Percentiles rank a stretch among this genome's conserved stretches.
Evolutionary conservation across 805 yeast species (phyloP).

Genomic region (Kodamaea fukazawae): DNA sequence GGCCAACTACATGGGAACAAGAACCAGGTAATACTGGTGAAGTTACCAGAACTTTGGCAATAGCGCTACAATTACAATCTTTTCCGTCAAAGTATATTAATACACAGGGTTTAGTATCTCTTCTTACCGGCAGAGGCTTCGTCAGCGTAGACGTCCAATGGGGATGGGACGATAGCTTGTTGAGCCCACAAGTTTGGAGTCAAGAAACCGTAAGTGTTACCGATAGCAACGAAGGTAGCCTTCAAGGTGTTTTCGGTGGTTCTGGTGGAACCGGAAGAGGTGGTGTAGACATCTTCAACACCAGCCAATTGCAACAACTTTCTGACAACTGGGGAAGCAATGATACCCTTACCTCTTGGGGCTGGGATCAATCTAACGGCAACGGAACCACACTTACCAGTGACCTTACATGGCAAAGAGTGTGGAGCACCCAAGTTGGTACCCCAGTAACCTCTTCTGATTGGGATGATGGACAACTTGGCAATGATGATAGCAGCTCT

Average conservation of each 20-base stretch:
- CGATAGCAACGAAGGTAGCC: slow-evolving; percentile 99
- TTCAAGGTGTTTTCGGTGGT: slow-evolving; percentile 99
- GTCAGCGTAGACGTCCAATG: slow-evolving; percentile 91
- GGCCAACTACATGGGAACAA: too few species aligned
- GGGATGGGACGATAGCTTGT: slow-evolving; percentile 81
- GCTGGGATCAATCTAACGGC: slow-evolving; percentile 98
- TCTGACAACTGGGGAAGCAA: slow-evolving; percentile 99
- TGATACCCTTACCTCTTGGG: slow-evolving; percentile 99
- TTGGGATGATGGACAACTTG: slow-evolving; percentile 97
- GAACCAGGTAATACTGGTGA: too few species aligned
- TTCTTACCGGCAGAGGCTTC: slow-evolving; percentile 74
- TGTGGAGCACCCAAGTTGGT: slow-evolving; percentile 99
- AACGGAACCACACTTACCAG: slow-evolving; percentile 99
- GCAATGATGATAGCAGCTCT: slow-evolving; percentile 99
- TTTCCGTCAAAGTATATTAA: neutral
- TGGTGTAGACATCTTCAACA: slow-evolving; percentile 98
- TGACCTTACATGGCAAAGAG: slow-evolving; percentile 95
- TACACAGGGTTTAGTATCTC: slow-evolving; percentile 50
- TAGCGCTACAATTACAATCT: neutral
- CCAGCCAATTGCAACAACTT: slow-evolving; percentile 99
- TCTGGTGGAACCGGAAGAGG: slow-evolving; percentile 99
- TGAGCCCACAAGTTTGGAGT: slow-evolving; percentile 98
- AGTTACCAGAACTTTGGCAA: too few species aligned
- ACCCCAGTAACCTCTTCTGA: slow-evolving; percentile 99
- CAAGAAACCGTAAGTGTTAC: slow-evolving; percentile 99